phyloP scores from a whole-genome alignment of 139 green algal species.

The Chloropicon primus region DNA sequence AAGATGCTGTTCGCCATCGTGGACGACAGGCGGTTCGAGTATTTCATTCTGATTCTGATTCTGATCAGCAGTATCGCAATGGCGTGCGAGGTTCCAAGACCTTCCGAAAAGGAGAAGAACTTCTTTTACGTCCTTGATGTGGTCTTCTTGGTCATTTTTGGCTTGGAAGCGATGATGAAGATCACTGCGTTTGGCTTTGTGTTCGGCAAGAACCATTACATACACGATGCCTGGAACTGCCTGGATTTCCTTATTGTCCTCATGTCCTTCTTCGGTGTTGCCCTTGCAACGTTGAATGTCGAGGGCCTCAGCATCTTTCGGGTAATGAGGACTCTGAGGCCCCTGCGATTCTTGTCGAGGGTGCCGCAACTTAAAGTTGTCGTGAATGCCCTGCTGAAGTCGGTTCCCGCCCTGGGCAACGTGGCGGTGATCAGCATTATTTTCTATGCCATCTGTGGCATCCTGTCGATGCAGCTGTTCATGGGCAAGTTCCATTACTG shows the following conservation, averaged over 20 bases:
- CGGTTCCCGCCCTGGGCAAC: constrained; percentile 8
- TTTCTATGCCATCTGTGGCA: constrained; percentile 24
- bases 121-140: background rate
- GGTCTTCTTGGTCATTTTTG: background rate
- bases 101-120: background rate
- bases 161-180: background rate
- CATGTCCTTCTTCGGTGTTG: constrained; percentile 1
- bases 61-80: background rate
- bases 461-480: constrained; percentile 26
- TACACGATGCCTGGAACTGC: constrained; percentile 5
- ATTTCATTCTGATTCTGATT: background rate
- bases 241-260: constrained; percentile 9
- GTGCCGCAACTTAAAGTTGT: constrained; percentile 5
- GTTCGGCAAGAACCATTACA: background rate
- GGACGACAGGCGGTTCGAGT: background rate
- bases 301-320: constrained; percentile 8
- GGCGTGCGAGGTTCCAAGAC: background rate
- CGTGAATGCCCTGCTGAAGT: constrained; percentile 5
- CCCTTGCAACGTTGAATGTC: background rate
- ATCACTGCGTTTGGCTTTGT: background rate
- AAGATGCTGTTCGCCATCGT: background rate
- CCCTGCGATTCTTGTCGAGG: constrained; percentile 1
- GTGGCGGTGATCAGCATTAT: constrained; percentile 4
- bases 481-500: constrained; percentile 12
- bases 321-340: constrained; percentile 3